phyloP scores from a whole-genome alignment of 2,329 filamentous ascomycete species.

The Verticillium albo-atrum region DNA sequence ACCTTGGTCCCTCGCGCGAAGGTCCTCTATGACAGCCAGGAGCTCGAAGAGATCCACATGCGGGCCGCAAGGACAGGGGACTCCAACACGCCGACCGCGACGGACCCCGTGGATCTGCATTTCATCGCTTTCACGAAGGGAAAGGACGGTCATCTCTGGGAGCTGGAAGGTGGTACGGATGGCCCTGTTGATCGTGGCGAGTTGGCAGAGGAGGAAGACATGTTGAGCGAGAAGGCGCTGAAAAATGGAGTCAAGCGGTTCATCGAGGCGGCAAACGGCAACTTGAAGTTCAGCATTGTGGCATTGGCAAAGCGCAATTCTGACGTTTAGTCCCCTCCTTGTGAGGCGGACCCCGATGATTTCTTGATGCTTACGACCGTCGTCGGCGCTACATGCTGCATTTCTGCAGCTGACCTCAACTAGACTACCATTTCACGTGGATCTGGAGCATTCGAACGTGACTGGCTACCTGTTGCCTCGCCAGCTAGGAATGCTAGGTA shows the following conservation, averaged over 20 bases:
- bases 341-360: too few species aligned
- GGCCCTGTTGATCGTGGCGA: constrained; percentile 66
- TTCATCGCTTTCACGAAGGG: constrained; percentile 78
- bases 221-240: constrained; percentile 64
- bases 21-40: constrained; percentile 65
- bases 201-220: constrained; percentile 53
- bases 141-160: constrained; percentile 64
- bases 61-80: constrained; percentile 65
- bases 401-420: too few species aligned
- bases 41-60: constrained; percentile 69
- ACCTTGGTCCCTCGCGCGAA: constrained; percentile 48
- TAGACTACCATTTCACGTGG: too few species aligned
- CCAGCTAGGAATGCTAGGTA: too few species aligned
- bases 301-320: constrained; percentile 11
- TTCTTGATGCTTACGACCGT: too few species aligned
- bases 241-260: constrained; percentile 48
- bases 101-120: constrained; percentile 63
- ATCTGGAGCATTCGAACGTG: too few species aligned
- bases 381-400: too few species aligned
- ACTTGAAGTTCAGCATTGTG: constrained; percentile 33
- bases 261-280: constrained; percentile 30
- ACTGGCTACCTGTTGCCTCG: too few species aligned
- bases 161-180: constrained; percentile 71
- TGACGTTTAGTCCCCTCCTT: too few species aligned
- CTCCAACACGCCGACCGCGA: constrained; percentile 57